Evolutionary conservation across 1,284 basidiomycete genomes (phyloP).

Genomic region (Malassezia obtusa): DNA sequence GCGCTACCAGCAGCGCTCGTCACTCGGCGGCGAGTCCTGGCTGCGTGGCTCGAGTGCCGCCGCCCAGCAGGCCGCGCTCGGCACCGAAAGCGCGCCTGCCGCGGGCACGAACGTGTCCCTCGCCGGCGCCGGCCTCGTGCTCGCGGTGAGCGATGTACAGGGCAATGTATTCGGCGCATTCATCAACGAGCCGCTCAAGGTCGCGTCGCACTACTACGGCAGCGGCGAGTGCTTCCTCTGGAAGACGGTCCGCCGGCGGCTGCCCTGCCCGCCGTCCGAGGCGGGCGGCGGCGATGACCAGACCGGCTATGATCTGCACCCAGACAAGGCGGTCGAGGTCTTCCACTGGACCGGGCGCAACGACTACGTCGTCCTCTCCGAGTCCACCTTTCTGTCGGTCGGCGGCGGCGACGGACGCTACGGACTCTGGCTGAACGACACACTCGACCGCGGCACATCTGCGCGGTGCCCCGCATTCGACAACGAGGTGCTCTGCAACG

Average conservation of each 20-base stretch:
- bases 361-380: conserved; percentile 76
- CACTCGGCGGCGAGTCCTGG: conserved; percentile 26
- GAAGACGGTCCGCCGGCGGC: conserved; percentile 53
- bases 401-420: conserved; percentile 43
- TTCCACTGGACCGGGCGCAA: conserved; percentile 84
- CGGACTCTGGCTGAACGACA: conserved; percentile 77
- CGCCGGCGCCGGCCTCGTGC: conserved; percentile 33
- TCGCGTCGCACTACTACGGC: conserved; percentile 40
- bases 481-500: conserved; percentile 66
- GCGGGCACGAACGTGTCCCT: conserved; percentile 21
- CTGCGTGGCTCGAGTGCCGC: conserved; percentile 28
- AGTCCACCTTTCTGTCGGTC: conserved; percentile 50
- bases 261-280: conserved; percentile 25
- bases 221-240: conserved; percentile 37
- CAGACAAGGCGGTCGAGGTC: conserved; percentile 51
- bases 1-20: not conserved
- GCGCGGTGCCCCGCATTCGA: conserved; percentile 74
- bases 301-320: conserved; percentile 7
- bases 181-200: conserved; percentile 37
- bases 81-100: too few relatives aligned
- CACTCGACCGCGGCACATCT: conserved; percentile 71
- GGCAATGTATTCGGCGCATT: conserved; percentile 46
- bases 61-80: conserved; percentile 25
- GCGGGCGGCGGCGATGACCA: conserved; percentile 18
- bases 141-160: conserved; percentile 34